These are phyloP conservation scores for Chytriomyces confervae DNA, from an alignment of 192 early-diverging fungal species.

Conservation along the genomic window DNA sequence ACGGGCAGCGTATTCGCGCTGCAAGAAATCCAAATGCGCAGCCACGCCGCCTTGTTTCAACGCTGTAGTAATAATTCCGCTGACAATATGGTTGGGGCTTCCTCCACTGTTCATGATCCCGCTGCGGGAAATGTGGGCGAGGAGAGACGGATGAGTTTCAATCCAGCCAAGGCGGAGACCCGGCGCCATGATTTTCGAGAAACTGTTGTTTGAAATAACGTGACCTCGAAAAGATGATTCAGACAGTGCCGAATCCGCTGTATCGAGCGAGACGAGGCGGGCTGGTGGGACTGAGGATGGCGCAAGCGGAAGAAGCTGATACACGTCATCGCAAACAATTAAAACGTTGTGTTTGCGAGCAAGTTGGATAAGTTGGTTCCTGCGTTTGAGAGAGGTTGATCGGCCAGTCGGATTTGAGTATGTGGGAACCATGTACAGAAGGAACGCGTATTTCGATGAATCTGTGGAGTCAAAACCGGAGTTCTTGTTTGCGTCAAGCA, in stretches of 20 bases:
- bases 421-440: slow-evolving; percentile 54
- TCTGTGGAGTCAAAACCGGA: not conserved
- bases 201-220: slow-evolving; percentile 57
- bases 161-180: slow-evolving; percentile 56
- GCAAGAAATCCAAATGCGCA: slow-evolving; percentile 34
- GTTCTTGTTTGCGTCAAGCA: not conserved
- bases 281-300: not conserved
- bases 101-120: slow-evolving; percentile 46
- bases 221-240: slow-evolving; percentile 26
- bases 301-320: slow-evolving; percentile 42
- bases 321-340: slow-evolving; percentile 59
- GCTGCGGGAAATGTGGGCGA: slow-evolving; percentile 18
- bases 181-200: slow-evolving; percentile 51
- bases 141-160: slow-evolving; percentile 40
- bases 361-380: slow-evolving; percentile 35
- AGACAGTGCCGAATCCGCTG: not conserved
- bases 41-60: slow-evolving; percentile 26
- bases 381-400: slow-evolving; percentile 21
- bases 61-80: slow-evolving; percentile 11
- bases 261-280: slow-evolving; percentile 36
- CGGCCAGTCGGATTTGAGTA: slow-evolving; percentile 52
- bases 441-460: slow-evolving; percentile 32
- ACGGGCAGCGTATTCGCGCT: too few relatives aligned
- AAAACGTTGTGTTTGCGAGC: slow-evolving; percentile 49
- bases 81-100: slow-evolving; percentile 39